phyloP scores from a whole-genome alignment of 2,329 filamentous ascomycete genomes.

The Penicillium capsulatum region DNA sequence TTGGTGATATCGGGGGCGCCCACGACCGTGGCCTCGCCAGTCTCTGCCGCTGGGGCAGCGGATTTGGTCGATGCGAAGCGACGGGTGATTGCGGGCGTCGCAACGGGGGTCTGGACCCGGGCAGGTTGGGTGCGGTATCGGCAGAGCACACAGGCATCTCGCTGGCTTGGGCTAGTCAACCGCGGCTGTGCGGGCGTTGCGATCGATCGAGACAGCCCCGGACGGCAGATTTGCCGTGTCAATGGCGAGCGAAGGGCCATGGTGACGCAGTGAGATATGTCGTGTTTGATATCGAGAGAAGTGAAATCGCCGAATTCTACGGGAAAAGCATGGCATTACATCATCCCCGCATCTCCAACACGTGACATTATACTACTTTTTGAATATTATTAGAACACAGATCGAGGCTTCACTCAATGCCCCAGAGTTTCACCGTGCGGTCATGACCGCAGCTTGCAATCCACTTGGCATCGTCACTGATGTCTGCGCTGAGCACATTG shows the following conservation, averaged over 20 bases:
- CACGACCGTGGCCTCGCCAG: constrained; percentile 9
- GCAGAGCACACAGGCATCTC: constrained; percentile 14
- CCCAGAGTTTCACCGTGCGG: constrained; percentile 94
- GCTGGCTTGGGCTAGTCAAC: constrained; percentile 7
- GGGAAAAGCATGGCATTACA: constrained; percentile 13
- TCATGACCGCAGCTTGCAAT: constrained; percentile 94
- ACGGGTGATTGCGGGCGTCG: constrained; percentile 2
- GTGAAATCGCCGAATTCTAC: constrained; percentile 1
- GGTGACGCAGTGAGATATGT: background rate
- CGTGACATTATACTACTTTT: constrained; percentile 11
- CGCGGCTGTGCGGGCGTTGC: constrained; percentile 5
- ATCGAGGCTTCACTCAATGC: constrained; percentile 62
- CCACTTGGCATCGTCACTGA: constrained; percentile 81
- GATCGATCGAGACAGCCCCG: constrained; percentile 1
- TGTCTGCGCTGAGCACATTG: constrained; percentile 85
- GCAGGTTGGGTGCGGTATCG: constrained; percentile 9
- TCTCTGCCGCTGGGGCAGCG: constrained; percentile 4
- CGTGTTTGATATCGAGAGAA: constrained; percentile 1
- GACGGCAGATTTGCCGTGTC: constrained; percentile 8
- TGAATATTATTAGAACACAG: background rate
- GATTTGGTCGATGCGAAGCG: constrained; percentile 21
- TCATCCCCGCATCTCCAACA: constrained; percentile 19
- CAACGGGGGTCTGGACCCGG: constrained; percentile 1
- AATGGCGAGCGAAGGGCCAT: constrained; percentile 15
- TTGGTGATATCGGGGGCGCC: constrained; percentile 46